Evolutionary conservation across 2,329 filamentous ascomycete species (phyloP).

Genomic region (Fusarium camptoceras): DNA sequence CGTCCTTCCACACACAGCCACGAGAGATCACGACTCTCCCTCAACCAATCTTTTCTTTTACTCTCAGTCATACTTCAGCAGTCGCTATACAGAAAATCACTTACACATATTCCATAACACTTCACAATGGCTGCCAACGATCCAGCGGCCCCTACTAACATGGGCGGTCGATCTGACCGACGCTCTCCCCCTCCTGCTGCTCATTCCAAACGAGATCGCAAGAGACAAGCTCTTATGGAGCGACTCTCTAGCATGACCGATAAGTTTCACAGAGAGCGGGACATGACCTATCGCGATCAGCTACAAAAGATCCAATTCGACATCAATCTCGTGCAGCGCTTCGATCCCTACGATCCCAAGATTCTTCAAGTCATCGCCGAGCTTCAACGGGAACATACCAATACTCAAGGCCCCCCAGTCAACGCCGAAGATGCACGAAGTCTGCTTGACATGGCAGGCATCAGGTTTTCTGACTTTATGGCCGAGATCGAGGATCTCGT

Average conservation of each 20-base stretch:
- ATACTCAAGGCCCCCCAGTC: slow-evolving; percentile 56
- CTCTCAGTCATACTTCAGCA: background rate
- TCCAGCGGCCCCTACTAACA: slow-evolving; percentile 48
- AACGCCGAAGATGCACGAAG: slow-evolving; percentile 62
- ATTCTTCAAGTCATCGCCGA: slow-evolving; percentile 79
- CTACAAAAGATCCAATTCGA: slow-evolving; percentile 92
- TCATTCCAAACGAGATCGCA: slow-evolving; percentile 90
- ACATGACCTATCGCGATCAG: slow-evolving; percentile 88
- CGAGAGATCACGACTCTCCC: slow-evolving; percentile 10
- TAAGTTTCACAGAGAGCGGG: slow-evolving; percentile 82
- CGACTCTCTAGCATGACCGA: slow-evolving; percentile 80
- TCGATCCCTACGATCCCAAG: slow-evolving; percentile 80
- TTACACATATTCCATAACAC: slow-evolving; percentile 3
- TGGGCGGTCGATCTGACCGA: slow-evolving; percentile 52
- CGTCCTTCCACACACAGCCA: slow-evolving; percentile 5
- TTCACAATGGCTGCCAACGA: slow-evolving; percentile 56
- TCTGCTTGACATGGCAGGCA: slow-evolving; percentile 80
- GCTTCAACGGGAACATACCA: slow-evolving; percentile 67
- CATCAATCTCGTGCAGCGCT: slow-evolving; percentile 85
- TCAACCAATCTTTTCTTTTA: background rate
- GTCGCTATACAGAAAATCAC: background rate
- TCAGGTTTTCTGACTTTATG: slow-evolving; percentile 86
- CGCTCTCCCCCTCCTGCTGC: slow-evolving; percentile 55
- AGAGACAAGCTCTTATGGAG: slow-evolving; percentile 84
- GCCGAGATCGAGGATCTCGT: slow-evolving; percentile 88